These are phyloP conservation scores for Chlorokybus atmophyticus DNA, from an alignment of 139 green algal genomes.

Conservation along the genomic window DNA sequence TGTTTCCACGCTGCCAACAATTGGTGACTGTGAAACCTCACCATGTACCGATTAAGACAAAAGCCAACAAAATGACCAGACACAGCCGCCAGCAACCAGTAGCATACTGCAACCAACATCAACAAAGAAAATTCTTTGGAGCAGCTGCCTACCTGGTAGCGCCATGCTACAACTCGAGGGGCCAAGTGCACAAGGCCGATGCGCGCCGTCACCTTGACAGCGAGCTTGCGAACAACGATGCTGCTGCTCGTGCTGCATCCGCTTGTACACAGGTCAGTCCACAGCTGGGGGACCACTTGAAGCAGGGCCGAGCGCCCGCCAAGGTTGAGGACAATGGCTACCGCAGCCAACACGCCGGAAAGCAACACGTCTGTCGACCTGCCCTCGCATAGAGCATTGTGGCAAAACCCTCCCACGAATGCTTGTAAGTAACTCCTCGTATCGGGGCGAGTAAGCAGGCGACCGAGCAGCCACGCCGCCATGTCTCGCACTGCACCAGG, in stretches of 20 bases:
- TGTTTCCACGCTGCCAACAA: no score
- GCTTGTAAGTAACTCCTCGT: constrained; percentile 44
- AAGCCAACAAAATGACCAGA: no score
- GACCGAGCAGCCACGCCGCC: constrained; percentile 62
- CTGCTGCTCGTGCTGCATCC: no score
- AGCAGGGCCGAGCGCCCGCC: no score
- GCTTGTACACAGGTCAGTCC: no score
- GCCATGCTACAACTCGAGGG: constrained; percentile 54
- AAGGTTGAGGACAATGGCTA: constrained; percentile 55
- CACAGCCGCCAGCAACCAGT: no score
- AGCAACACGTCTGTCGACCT: background rate
- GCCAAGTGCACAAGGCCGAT: constrained; percentile 62
- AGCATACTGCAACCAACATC: no score
- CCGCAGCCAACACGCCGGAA: constrained; percentile 33
- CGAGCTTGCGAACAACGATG: constrained; percentile 36
- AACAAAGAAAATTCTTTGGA: constrained; percentile 3
- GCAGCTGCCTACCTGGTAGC: constrained; percentile 43
- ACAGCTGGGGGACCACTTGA: no score
- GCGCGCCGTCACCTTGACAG: constrained; percentile 65
- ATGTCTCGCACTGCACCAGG: constrained; percentile 59
- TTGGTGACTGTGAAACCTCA: no score
- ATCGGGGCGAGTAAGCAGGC: constrained; percentile 78
- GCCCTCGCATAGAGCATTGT: constrained; percentile 12
- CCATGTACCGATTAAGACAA: no score
- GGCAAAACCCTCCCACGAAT: constrained; percentile 40